These are phyloP conservation scores for Cladosporium sp. DNA, from an alignment of 2,329 filamentous ascomycete species.

Conservation along the genomic window DNA sequence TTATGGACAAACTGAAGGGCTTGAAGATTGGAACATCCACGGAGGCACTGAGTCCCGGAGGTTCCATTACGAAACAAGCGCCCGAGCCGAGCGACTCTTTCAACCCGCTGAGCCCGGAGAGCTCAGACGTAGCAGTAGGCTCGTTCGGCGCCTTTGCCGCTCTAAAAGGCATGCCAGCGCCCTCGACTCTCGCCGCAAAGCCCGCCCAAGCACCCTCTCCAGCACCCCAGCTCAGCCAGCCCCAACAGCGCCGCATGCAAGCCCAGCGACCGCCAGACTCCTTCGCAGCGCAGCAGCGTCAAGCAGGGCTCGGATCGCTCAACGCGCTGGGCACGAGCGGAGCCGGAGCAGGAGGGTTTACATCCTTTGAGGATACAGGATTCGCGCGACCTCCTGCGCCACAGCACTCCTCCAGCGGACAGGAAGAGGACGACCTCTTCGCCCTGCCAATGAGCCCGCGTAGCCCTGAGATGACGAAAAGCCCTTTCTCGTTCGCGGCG, in stretches of 20 bases:
- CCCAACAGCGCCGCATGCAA: slow-evolving; percentile 8
- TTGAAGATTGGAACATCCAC: slow-evolving; percentile 67
- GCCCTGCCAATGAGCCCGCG: slow-evolving; percentile 80
- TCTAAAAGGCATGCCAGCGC: slow-evolving; percentile 44
- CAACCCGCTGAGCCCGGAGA: slow-evolving; percentile 56
- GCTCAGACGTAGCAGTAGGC: slow-evolving; percentile 57
- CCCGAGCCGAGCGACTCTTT: slow-evolving; percentile 21
- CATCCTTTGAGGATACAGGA: slow-evolving; percentile 16
- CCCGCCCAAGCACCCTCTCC: slow-evolving; percentile 30
- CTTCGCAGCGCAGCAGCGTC: slow-evolving; percentile 35
- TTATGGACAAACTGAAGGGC: slow-evolving; percentile 74
- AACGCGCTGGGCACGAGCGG: slow-evolving; percentile 33
- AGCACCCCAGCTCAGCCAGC: slow-evolving; percentile 22
- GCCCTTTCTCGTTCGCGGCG: slow-evolving; percentile 63
- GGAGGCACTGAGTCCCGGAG: slow-evolving; percentile 16
- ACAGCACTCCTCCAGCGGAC: slow-evolving; percentile 20
- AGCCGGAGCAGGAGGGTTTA: slow-evolving; percentile 24
- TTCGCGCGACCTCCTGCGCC: slow-evolving; percentile 8
- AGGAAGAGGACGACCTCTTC: slow-evolving; percentile 71
- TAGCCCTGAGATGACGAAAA: slow-evolving; percentile 77
- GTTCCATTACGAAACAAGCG: slow-evolving; percentile 24
- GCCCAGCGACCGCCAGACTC: slow-evolving; percentile 30
- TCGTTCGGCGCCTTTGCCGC: slow-evolving; percentile 53
- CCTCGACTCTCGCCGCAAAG: slow-evolving; percentile 37
- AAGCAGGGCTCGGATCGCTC: slow-evolving; percentile 38